These are phyloP conservation scores for Suillus spraguei DNA, from an alignment of 768 basidiomycete species.

Conservation along the genomic window DNA sequence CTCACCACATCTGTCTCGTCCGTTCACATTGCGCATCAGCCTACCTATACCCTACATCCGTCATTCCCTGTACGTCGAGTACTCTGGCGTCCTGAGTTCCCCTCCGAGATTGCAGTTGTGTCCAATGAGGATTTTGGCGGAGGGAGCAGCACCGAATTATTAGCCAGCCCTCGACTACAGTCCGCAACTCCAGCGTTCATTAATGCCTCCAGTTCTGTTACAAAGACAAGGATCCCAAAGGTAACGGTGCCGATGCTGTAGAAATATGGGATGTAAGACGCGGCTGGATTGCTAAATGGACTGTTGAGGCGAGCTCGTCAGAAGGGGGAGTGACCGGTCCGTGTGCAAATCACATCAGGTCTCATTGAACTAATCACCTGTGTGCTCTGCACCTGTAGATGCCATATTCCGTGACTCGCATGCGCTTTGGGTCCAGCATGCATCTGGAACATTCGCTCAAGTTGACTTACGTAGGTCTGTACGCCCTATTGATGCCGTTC, in stretches of 20 bases:
- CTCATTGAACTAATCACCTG: not conserved
- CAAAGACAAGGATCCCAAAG: slow-evolving; percentile 20
- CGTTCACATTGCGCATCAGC: slow-evolving; percentile 62
- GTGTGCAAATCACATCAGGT: slow-evolving; percentile 18
- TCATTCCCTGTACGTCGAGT: slow-evolving; percentile 75
- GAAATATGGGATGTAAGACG: slow-evolving; percentile 90
- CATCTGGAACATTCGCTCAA: slow-evolving; percentile 78
- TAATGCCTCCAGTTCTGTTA: slow-evolving; percentile 9
- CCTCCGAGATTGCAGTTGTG: slow-evolving; percentile 74
- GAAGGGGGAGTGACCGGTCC: slow-evolving; percentile 80
- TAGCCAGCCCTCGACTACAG: slow-evolving; percentile 33
- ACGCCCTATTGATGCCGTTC: slow-evolving; percentile 68
- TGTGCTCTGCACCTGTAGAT: slow-evolving; percentile 42
- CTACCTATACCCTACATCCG: slow-evolving; percentile 73
- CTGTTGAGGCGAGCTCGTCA: slow-evolving; percentile 58
- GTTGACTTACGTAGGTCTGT: slow-evolving; percentile 68
- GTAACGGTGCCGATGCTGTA: slow-evolving; percentile 47
- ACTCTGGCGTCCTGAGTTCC: slow-evolving; percentile 75
- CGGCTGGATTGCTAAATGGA: slow-evolving; percentile 84
- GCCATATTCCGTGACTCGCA: slow-evolving; percentile 66
- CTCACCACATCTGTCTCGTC: slow-evolving; percentile 41
- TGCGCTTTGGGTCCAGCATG: slow-evolving; percentile 72
- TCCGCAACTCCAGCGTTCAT: slow-evolving; percentile 25
- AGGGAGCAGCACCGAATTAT: slow-evolving; percentile 25
- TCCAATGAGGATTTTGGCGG: slow-evolving; percentile 61